Conservation (phyloP, 352 stramenopile genomes). For the Globisporangium barbulae region DNA sequence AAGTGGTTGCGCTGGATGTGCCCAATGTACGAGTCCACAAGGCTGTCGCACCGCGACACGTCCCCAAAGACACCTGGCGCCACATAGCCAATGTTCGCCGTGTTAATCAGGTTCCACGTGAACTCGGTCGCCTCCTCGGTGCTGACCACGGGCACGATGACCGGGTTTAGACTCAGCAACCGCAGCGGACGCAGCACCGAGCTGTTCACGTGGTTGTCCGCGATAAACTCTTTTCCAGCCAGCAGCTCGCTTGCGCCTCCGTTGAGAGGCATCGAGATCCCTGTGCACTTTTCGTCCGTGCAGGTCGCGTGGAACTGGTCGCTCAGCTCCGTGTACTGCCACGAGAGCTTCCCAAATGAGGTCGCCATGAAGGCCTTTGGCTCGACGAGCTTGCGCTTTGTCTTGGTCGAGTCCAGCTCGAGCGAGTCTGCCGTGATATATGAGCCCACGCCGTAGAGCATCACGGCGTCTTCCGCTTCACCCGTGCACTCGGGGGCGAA, state of each 20-base stretch:
- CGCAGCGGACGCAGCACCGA: conserved; percentile 8
- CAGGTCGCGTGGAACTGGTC: conserved; percentile 24
- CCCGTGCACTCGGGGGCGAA: conserved; percentile 6
- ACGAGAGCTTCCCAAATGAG: conserved; percentile 45
- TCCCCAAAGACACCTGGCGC: conserved; percentile 9
- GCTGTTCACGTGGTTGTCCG: conserved; percentile 19
- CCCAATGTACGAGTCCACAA: conserved; percentile 24
- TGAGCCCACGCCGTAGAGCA: conserved; percentile 18
- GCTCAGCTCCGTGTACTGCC: conserved; percentile 28
- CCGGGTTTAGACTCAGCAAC: conserved; percentile 14
- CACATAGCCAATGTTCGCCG: not conserved
- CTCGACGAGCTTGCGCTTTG: conserved; percentile 14
- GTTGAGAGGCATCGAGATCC: conserved; percentile 32
- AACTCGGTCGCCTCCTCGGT: conserved; percentile 10
- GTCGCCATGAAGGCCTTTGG: conserved; percentile 24
- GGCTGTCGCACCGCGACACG: conserved; percentile 25
- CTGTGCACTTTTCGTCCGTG: conserved; percentile 23
- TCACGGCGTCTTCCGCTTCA: conserved; percentile 1
- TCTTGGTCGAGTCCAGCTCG: conserved; percentile 13
- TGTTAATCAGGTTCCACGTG: conserved; percentile 10
- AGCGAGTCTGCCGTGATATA: conserved; percentile 19
- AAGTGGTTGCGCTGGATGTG: conserved; percentile 26
- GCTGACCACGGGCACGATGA: conserved; percentile 8
- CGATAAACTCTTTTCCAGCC: conserved; percentile 27
- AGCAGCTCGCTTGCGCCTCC: conserved; percentile 24